A percentile compares a stretch with the other conserved stretches of the same genome.
phyloP scores from a whole-genome alignment of 768 basidiomycete species.

The Macrolepiota fuliginosa region DNA sequence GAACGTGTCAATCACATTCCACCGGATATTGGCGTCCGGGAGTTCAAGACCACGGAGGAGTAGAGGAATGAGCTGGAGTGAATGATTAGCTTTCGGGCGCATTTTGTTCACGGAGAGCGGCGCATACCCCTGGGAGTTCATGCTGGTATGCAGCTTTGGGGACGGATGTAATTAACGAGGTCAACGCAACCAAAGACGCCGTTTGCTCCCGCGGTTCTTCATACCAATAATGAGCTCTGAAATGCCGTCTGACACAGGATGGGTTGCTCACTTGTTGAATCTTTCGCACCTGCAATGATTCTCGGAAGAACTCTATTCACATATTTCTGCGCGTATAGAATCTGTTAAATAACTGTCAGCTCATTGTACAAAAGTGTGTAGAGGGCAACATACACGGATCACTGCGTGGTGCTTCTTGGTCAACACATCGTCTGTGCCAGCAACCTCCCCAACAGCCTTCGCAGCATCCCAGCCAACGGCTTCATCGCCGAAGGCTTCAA shows the following conservation, averaged over 20 bases:
- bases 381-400: slow-evolving; percentile 55
- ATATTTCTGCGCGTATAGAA: slow-evolving; percentile 75
- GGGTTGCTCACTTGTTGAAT: slow-evolving; percentile 43
- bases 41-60: slow-evolving; percentile 83
- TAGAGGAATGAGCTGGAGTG: slow-evolving; percentile 76
- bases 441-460: slow-evolving; percentile 66
- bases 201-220: slow-evolving; percentile 54
- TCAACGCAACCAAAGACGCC: slow-evolving; percentile 80
- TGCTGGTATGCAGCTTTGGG: slow-evolving; percentile 73
- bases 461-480: slow-evolving; percentile 72
- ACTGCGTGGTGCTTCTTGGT: slow-evolving; percentile 78
- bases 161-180: slow-evolving; percentile 74
- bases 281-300: slow-evolving; percentile 66
- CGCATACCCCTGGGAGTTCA: slow-evolving; percentile 59
- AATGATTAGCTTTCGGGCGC: not conserved
- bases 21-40: slow-evolving; percentile 68
- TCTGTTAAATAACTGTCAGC: slow-evolving; percentile 35
- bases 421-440: slow-evolving; percentile 57
- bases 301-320: slow-evolving; percentile 70
- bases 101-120: not conserved
- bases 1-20: slow-evolving; percentile 79
- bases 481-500: slow-evolving; percentile 68
- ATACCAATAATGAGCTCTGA: not conserved
- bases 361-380: not conserved
- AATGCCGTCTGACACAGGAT: not conserved